phyloP scores from a whole-genome alignment of 73 alveolate species.

The Halteria grandinella region DNA sequence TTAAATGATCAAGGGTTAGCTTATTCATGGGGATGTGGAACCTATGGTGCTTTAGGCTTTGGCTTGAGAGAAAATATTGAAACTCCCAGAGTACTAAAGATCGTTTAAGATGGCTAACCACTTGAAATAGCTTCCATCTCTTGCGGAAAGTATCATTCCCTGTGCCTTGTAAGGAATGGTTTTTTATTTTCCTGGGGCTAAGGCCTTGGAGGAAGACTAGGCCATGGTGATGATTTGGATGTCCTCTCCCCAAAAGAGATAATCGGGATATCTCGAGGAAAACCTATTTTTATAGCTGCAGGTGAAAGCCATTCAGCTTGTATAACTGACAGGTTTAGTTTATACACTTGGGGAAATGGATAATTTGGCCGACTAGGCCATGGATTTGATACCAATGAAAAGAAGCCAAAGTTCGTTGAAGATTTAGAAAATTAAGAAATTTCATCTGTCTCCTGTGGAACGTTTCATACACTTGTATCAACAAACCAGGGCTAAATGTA shows the following conservation, averaged over 20 bases:
- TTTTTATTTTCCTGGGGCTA: conserved; percentile 80
- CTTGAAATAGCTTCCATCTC: conserved; percentile 70
- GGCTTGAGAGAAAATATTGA: conserved; percentile 35
- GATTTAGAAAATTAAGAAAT: conserved; percentile 71
- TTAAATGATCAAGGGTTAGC: conserved; percentile 68
- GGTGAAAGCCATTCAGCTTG: conserved; percentile 89
- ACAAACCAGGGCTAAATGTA: conserved; percentile 73
- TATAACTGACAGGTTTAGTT: conserved; percentile 69
- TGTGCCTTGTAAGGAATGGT: conserved; percentile 75
- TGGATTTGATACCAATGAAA: conserved; percentile 74
- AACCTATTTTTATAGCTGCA: conserved; percentile 73
- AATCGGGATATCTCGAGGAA: conserved; percentile 70
- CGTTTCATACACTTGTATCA: conserved; percentile 74
- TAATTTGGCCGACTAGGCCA: conserved; percentile 84
- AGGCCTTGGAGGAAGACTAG: conserved; percentile 84
- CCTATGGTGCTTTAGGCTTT: conserved; percentile 60
- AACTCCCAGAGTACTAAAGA: conserved; percentile 37
- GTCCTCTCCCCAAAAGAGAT: conserved; percentile 70
- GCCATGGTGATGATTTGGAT: conserved; percentile 83
- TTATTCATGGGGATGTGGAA: conserved; percentile 80
- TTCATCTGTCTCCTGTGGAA: conserved; percentile 76
- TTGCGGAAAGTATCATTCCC: conserved; percentile 87
- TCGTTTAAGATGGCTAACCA: conserved; percentile 12
- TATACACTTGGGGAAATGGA: conserved; percentile 89
- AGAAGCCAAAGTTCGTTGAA: conserved; percentile 72